These are phyloP conservation scores for Glycine latifolia DNA, from an alignment of 306 rosid genomes.

Conservation along the genomic window DNA sequence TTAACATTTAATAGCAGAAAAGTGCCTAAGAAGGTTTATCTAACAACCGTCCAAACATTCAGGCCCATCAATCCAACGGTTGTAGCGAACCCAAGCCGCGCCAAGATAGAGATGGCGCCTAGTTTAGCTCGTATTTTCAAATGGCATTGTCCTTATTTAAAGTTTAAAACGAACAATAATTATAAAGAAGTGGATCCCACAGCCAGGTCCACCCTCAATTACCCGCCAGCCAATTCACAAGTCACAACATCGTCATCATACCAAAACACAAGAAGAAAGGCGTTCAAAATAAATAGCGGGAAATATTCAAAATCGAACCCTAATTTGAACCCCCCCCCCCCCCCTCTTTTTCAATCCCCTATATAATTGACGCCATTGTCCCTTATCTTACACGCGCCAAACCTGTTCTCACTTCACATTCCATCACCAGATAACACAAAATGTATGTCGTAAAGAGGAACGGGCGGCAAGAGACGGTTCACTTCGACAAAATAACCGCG, in stretches of 20 bases:
- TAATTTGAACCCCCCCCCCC: conserved; percentile 16
- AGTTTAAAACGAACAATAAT: too few relatives aligned
- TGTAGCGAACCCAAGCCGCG: neutral
- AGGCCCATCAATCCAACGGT: conserved; percentile 11
- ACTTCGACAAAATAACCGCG: conserved; percentile 94
- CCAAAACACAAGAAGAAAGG: neutral
- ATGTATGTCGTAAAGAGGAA: conserved; percentile 95
- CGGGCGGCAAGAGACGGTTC: conserved; percentile 87
- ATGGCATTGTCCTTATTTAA: too few relatives aligned
- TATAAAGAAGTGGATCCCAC: conserved; percentile 4
- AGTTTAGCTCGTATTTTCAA: too few relatives aligned
- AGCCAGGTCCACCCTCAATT: conserved; percentile 18
- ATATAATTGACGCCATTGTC: neutral
- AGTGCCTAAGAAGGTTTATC: conserved; percentile 1
- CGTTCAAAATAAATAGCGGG: conserved; percentile 30
- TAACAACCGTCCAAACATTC: neutral
- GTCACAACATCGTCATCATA: neutral
- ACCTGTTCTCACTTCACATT: conserved; percentile 32
- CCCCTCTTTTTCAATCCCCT: neutral
- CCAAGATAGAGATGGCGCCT: neutral
- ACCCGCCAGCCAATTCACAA: conserved; percentile 21
- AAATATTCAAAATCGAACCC: conserved; percentile 36
- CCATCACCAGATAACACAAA: neutral
- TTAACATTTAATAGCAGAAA: neutral
- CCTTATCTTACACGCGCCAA: conserved; percentile 25